phyloP scores from a whole-genome alignment of 140 eudicot genomes.

The Erigeron philadelphicus region DNA sequence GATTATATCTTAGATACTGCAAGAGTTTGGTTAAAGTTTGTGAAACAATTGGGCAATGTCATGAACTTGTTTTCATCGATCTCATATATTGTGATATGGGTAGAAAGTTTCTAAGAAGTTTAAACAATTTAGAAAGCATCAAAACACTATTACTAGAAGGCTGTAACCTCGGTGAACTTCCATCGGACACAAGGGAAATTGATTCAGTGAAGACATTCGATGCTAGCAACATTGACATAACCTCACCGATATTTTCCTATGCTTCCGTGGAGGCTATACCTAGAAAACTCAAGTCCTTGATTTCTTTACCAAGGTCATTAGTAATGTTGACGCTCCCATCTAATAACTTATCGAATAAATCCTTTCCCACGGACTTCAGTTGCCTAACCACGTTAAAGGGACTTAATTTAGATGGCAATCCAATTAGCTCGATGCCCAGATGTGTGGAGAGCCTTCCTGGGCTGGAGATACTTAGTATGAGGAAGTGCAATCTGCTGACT shows the following conservation, averaged over 20 bases:
- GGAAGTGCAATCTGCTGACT: background rate
- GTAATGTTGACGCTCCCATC: background rate
- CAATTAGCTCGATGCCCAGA: background rate
- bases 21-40: slow-evolving; percentile 3
- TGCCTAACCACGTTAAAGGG: background rate
- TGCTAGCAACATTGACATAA: background rate
- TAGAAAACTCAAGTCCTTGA: background rate
- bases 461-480: background rate
- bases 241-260: background rate
- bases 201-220: background rate
- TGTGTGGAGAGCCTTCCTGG: slow-evolving; percentile 12
- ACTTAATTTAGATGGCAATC: background rate
- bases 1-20: slow-evolving; percentile 3
- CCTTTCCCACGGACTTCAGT: background rate
- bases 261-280: slow-evolving; percentile 8
- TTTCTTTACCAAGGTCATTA: background rate
- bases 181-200: background rate
- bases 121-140: too few relatives aligned
- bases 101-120: slow-evolving; percentile 15
- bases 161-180: background rate
- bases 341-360: background rate
- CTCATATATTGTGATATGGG: background rate
- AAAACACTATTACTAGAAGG: slow-evolving; percentile 2
- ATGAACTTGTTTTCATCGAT: slow-evolving; percentile 18
- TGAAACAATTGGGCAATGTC: slow-evolving; percentile 17